Conservation (phyloP, 148 eudicot genomes). For the Rhododendron kiyosumense region DNA sequence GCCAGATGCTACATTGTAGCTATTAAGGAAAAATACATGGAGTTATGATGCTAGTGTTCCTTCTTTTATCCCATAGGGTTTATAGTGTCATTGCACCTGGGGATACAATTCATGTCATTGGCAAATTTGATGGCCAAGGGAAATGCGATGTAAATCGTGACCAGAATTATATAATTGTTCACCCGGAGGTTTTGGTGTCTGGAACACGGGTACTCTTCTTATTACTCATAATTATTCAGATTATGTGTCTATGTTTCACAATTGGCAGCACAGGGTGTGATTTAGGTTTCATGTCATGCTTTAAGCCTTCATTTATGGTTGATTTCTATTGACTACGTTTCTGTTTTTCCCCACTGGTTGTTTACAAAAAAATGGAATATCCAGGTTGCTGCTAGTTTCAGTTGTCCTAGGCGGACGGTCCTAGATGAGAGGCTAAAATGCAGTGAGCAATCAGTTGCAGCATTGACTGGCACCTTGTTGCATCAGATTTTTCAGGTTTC, state of each 20-base stretch:
- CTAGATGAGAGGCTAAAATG: constrained; percentile 85
- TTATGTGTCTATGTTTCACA: background rate
- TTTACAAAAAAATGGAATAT: constrained; percentile 3
- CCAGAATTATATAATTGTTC: constrained; percentile 70
- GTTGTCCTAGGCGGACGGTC: constrained; percentile 85
- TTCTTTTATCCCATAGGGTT: constrained; percentile 40
- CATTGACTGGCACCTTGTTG: constrained; percentile 80
- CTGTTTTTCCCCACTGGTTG: background rate
- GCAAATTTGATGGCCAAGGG: constrained; percentile 67
- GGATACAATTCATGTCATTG: constrained; percentile 77
- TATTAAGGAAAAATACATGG: background rate
- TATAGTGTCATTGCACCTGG: constrained; percentile 85
- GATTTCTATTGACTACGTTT: background rate
- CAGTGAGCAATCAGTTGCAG: constrained; percentile 68
- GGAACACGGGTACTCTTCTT: constrained; percentile 76
- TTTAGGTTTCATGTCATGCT: background rate
- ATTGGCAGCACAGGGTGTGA: background rate
- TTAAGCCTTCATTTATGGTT: background rate
- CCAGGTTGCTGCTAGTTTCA: constrained; percentile 90
- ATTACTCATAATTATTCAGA: background rate
- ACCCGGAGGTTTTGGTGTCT: constrained; percentile 79
- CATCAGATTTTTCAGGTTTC: constrained; percentile 94
- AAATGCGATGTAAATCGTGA: constrained; percentile 73
- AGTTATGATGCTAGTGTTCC: background rate
- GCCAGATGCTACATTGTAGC: background rate